Conservation (phyloP, 768 basidiomycete species). For the Rhodotorula sphaerocarpa region DNA sequence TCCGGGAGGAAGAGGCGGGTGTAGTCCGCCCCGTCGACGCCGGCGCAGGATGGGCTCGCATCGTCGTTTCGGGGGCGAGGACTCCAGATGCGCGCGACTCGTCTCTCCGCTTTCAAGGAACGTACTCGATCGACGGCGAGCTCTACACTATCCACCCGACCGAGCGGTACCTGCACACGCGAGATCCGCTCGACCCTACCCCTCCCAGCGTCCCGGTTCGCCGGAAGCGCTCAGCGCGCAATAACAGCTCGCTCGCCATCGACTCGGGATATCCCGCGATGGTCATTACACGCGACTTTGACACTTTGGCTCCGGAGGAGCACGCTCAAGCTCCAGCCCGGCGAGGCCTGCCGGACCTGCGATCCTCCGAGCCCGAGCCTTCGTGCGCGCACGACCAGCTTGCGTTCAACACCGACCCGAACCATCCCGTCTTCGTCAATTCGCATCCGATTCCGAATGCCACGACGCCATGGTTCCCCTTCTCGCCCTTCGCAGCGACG, state of each 20-base stretch:
- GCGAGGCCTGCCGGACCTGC: slow-evolving; percentile 15
- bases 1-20: slow-evolving; percentile 21
- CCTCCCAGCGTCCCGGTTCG: neutral
- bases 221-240: too few species aligned
- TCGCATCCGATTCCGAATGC: neutral
- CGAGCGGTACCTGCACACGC: slow-evolving; percentile 14
- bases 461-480: slow-evolving; percentile 25
- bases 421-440: slow-evolving; percentile 41
- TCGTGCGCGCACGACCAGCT: slow-evolving; percentile 64
- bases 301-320: slow-evolving; percentile 7
- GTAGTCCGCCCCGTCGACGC: neutral
- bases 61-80: slow-evolving; percentile 9
- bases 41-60: slow-evolving; percentile 14
- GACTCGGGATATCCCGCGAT: neutral
- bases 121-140: slow-evolving; percentile 13
- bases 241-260: neutral
- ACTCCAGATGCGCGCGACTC: neutral
- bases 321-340: slow-evolving; percentile 6
- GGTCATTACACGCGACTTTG: slow-evolving; percentile 24
- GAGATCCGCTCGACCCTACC: slow-evolving; percentile 16
- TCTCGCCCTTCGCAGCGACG: slow-evolving; percentile 49
- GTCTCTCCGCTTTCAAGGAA: slow-evolving; percentile 19
- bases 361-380: neutral
- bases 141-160: slow-evolving; percentile 25
- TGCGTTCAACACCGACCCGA: slow-evolving; percentile 57